Evolutionary conservation across 352 stramenopile genomes (phyloP), one percentile per base, ranked within the genome.

Genomic region (Phytopythium montanum): DNA sequence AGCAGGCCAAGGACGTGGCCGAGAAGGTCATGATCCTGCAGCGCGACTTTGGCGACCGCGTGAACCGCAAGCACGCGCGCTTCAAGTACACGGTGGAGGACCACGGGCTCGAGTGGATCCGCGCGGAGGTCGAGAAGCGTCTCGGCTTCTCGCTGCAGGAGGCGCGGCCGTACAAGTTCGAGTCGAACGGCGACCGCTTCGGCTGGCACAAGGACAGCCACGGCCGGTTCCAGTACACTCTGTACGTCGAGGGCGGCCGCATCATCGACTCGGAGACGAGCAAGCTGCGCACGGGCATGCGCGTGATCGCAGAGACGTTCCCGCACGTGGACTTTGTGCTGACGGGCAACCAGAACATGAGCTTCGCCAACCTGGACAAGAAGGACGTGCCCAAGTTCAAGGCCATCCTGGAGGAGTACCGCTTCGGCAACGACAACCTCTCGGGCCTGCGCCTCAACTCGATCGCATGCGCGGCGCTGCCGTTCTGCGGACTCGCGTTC

Each of bases 11-110:
- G 64, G 78, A 88, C 64, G 68, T 97, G 14, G 79, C 94, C 52
- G 97, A 99, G 88, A 92, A 93, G 57, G 90, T 98, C 65, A 82
- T 99, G 60, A 83, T 96, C 7, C 81, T 97, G 33, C 97, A 99
- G 80, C 85, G 96, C 54, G 97, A 99, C 81, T 94, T 98, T 62
- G 97, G 97, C 52, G 98, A 99, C 75, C 87, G 97, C 63, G 95
- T 98, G 70, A 97, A 98, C 65, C 87, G 95, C 59, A 97, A 97
- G 66, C 96, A 98, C 72, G 94, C 93, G 18, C 92, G 97, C 53
- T 98, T 99, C 87, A 99, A 99, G 90, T 99, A 99, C 81, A 92
- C 98, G 23, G 96, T 99, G 9, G 96, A 99, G 74, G 97, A 97
- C 60, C 83, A 98, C 51, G 96, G 96, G 13, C 90, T 99, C 52